Evolutionary conservation across 352 stramenopile species (phyloP).

Genomic region (Bremia lactucae): DNA sequence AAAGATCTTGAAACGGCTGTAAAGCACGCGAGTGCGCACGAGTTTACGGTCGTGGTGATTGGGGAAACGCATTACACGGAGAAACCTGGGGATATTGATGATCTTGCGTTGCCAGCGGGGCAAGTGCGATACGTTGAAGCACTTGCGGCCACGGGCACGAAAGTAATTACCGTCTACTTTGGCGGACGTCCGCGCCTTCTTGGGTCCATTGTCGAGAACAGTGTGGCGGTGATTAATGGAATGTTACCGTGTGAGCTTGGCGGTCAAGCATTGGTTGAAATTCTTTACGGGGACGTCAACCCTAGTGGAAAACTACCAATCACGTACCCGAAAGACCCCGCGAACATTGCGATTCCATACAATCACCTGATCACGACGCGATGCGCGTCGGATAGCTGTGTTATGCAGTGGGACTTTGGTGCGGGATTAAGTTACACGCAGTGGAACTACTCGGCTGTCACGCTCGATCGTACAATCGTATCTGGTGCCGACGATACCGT

Average conservation of each 20-base stretch:
- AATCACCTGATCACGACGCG: conserved; percentile 43
- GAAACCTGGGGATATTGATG: conserved; percentile 52
- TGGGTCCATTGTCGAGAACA: conserved; percentile 22
- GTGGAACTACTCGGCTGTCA: conserved; percentile 40
- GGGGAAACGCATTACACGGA: neutral
- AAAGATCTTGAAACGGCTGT: neutral
- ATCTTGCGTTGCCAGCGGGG: conserved; percentile 45
- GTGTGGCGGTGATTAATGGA: conserved; percentile 67
- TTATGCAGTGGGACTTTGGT: conserved; percentile 55
- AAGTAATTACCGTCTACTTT: conserved; percentile 70
- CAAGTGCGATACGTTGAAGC: conserved; percentile 65
- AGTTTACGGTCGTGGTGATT: neutral
- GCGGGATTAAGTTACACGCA: conserved; percentile 53
- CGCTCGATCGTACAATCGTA: conserved; percentile 26
- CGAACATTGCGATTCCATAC: conserved; percentile 53
- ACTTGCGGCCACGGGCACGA: conserved; percentile 47
- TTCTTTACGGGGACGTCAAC: conserved; percentile 66
- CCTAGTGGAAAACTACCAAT: conserved; percentile 69
- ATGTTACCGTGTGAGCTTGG: conserved; percentile 62
- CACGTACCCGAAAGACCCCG: conserved; percentile 60
- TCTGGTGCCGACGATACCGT: conserved; percentile 11
- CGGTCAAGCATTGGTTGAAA: conserved; percentile 71
- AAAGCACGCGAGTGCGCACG: neutral
- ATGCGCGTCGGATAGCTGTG: conserved; percentile 35
- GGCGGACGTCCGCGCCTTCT: conserved; percentile 68